Conservation (phyloP, 768 basidiomycete genomes). For the Fistulinella prunicolor region DNA sequence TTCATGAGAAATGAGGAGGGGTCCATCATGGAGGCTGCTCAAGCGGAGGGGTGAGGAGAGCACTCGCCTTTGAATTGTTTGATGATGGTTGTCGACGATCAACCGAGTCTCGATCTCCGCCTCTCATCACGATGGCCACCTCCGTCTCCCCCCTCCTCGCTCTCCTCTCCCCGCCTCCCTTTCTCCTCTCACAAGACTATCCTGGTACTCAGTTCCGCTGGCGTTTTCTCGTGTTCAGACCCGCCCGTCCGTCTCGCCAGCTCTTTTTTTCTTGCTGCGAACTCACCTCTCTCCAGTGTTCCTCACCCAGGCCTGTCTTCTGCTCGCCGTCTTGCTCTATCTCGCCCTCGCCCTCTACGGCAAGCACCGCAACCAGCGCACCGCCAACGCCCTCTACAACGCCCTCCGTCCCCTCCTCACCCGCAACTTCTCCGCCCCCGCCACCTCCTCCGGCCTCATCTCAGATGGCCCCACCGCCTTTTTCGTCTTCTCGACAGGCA, state of each 20-base stretch:
- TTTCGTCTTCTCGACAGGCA: constrained; percentile 84
- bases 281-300: constrained; percentile 45
- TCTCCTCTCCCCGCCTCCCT: constrained; percentile 10
- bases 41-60: background rate
- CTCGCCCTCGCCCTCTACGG: constrained; percentile 58
- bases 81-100: too few species aligned
- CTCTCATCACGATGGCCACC: constrained; percentile 5
- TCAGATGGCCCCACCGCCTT: constrained; percentile 76
- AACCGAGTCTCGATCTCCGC: too few species aligned
- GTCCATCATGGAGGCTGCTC: constrained; percentile 20
- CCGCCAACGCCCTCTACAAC: constrained; percentile 64
- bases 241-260: constrained; percentile 50
- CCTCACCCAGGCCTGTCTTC: constrained; percentile 57
- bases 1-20: constrained; percentile 18
- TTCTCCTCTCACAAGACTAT: constrained; percentile 47
- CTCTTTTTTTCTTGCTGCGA: background rate
- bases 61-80: too few species aligned
- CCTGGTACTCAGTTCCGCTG: constrained; percentile 72
- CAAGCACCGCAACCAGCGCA: constrained; percentile 51
- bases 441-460: constrained; percentile 48
- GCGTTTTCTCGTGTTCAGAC: constrained; percentile 77
- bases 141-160: constrained; percentile 13
- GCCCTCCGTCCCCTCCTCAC: constrained; percentile 57
- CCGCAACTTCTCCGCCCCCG: constrained; percentile 73
- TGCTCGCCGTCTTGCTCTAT: constrained; percentile 55